Conservation (phyloP, 2,329 filamentous ascomycete genomes). For the Fusarium agapanthi region DNA sequence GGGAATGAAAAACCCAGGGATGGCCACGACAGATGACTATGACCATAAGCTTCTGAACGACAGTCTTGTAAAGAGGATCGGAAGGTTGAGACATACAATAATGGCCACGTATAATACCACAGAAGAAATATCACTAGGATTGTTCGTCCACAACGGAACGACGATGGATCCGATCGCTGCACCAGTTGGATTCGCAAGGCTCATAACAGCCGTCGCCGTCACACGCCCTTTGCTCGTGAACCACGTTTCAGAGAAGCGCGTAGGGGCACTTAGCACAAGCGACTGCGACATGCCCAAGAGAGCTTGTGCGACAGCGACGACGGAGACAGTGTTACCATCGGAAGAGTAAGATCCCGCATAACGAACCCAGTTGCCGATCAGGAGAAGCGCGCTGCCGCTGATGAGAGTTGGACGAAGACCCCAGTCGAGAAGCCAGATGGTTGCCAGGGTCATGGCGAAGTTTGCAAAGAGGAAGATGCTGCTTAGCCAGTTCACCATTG, state of each 20-base stretch:
- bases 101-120: accelerated
- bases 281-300: background rate
- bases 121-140: background rate
- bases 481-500: background rate
- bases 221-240: background rate
- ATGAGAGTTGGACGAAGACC: background rate
- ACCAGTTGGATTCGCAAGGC: background rate
- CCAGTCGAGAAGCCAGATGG: background rate
- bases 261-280: background rate
- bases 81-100: background rate
- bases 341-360: background rate
- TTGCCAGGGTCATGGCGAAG: background rate
- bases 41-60: background rate
- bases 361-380: background rate
- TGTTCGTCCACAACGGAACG: background rate
- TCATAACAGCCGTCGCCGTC: background rate
- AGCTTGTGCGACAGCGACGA: background rate
- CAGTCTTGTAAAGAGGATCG: accelerated
- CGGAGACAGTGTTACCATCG: background rate
- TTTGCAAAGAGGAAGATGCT: background rate
- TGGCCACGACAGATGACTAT: background rate
- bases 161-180: background rate
- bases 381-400: background rate
- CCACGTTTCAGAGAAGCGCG: background rate
- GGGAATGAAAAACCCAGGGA: accelerated